Percentiles rank a stretch among this genome's conserved stretches.
These are phyloP conservation scores for Cicer chorassanicum DNA, from an alignment of 306 rosid species.

Conservation along the genomic window DNA sequence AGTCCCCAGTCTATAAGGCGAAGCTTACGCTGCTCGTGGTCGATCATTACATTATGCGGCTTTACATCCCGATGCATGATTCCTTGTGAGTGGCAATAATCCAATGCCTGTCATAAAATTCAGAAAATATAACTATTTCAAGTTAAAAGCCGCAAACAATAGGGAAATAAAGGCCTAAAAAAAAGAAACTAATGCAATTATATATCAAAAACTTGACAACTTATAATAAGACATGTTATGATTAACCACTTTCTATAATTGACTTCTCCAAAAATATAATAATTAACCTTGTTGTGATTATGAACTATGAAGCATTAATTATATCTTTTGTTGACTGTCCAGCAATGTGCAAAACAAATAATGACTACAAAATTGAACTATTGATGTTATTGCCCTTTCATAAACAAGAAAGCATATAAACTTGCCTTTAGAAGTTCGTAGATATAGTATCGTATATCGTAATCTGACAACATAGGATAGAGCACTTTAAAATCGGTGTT, in stretches of 20 bases:
- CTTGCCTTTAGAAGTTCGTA: conserved; percentile 76
- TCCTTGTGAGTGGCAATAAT: conserved; percentile 61
- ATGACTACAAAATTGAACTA: conserved; percentile 3
- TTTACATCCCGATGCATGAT: conserved; percentile 63
- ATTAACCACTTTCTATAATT: not conserved
- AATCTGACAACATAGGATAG: conserved; percentile 73
- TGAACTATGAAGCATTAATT: not conserved
- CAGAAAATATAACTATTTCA: conserved; percentile 13
- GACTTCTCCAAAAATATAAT: conserved; percentile 2
- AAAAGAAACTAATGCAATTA: not conserved
- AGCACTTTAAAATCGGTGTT: conserved; percentile 83
- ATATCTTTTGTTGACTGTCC: not conserved
- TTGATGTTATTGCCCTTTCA: conserved; percentile 1
- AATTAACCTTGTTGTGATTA: not conserved
- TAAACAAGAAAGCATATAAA: conserved; percentile 29
- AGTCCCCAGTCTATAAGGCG: conserved; percentile 58
- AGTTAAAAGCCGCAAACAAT: not conserved
- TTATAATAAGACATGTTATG: not conserved
- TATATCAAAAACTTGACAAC: not conserved
- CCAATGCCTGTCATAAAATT: conserved; percentile 48
- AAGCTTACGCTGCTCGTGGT: conserved; percentile 56
- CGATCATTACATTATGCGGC: conserved; percentile 62
- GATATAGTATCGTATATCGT: conserved; percentile 73
- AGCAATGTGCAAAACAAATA: conserved; percentile 27
- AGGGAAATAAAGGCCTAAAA: not conserved